Base-by-base conservation (phyloP, 192 early-diverging fungal genomes). In the Umbelopsis sp. region DNA sequence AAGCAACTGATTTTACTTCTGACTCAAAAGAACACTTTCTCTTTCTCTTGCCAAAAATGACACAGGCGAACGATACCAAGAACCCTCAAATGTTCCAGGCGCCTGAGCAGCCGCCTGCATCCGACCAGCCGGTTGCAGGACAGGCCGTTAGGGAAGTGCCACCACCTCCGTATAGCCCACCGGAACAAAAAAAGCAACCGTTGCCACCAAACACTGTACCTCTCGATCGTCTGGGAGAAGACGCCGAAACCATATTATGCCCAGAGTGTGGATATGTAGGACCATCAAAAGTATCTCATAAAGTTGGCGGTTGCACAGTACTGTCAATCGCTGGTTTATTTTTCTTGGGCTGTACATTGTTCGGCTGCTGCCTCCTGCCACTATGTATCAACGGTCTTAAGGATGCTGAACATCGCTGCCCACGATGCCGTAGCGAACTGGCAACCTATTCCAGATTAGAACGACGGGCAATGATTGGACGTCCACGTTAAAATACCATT, bases 301-400 rank as follows among this genome's bases (percentile, higher is more conserved):
- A 61, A 11, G 45, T 44, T 46, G 69, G 69, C 18, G 50, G 50
- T 2, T 51, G 51, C 21, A 61, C 49, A 18, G 41, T 50, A 18
- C 22, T 71, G 15, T 71, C 69, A 12, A 30, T 46, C 0, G 45
- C 53, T 22, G 69, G 69, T 20, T 23, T 71, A 12, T 58, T 71
- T 16, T 46, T 71, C 50, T 23, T 71, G 4, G 69, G 69, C 5
- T 46, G 44, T n/a, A 71, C 69, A 10, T 33, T 53, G 3, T 58
- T 52, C 33, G 69, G 69, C 1, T 51, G 49, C 15, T 71, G 69
- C 53, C 52, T 71, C 6, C 8, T 71, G 20, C 69, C 69, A 4
- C 53, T 71, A 16, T 71, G 69, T 20, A 71, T 71, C n/a, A 20
- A 51, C 0, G 49, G 50, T 4, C 33, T 71, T n/a, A 71, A 71